phyloP scores from a whole-genome alignment of 202 grass and related monocot species.

The Panicum hallii region DNA sequence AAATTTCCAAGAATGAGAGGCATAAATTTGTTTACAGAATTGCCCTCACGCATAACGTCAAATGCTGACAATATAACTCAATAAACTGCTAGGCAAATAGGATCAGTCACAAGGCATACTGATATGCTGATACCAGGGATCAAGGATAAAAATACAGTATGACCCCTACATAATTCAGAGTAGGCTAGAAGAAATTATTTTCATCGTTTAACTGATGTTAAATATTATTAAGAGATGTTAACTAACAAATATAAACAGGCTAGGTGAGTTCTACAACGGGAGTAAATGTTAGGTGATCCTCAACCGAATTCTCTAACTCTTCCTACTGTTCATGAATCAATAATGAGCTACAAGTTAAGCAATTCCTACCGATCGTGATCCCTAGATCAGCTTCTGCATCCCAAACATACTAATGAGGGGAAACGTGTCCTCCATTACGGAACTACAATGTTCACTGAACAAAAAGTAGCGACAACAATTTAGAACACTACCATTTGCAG shows the following conservation, averaged over 20 bases:
- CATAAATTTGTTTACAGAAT: background rate
- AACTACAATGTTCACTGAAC: background rate
- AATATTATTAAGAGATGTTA: background rate
- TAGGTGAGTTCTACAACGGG: background rate
- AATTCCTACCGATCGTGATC: background rate
- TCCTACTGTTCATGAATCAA: slow-evolving; percentile 2
- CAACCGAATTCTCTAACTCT: background rate
- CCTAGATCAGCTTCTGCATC: background rate
- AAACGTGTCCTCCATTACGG: background rate
- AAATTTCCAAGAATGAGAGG: too few relatives aligned
- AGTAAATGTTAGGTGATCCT: background rate
- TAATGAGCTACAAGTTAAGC: background rate
- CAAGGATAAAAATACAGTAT: background rate
- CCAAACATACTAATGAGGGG: background rate
- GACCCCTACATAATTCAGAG: background rate
- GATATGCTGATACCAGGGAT: background rate
- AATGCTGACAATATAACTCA: background rate
- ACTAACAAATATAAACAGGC: background rate
- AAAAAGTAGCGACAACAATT: too few relatives aligned
- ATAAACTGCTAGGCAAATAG: background rate
- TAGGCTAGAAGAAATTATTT: background rate
- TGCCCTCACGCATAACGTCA: background rate
- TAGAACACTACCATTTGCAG: background rate
- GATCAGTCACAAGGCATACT: slow-evolving; percentile 4
- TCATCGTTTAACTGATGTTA: background rate